phyloP scores from a whole-genome alignment of 2,329 filamentous ascomycete genomes.

The Beauveria scarabaeidicola region DNA sequence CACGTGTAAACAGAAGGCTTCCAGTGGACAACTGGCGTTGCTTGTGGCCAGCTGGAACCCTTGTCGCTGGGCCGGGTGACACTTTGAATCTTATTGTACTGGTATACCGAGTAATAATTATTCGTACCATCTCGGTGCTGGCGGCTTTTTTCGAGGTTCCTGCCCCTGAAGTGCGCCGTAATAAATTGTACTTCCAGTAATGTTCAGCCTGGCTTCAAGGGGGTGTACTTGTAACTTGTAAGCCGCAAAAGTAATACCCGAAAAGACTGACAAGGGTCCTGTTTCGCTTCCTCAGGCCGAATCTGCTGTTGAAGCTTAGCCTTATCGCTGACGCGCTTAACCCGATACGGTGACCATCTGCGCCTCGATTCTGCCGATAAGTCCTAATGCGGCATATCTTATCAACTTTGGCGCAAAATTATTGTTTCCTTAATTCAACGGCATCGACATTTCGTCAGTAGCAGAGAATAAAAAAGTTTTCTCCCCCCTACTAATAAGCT shows the following conservation, averaged over 20 bases:
- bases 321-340: constrained; percentile 9
- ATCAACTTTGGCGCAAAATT: constrained; percentile 3
- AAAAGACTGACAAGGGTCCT: background rate
- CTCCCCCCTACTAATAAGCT: background rate
- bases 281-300: constrained; percentile 11
- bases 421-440: constrained; percentile 11
- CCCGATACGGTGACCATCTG: constrained; percentile 5
- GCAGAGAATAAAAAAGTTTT: constrained; percentile 6
- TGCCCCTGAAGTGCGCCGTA: background rate
- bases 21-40: background rate
- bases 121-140: background rate
- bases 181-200: background rate
- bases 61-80: background rate
- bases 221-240: background rate
- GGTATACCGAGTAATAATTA: background rate
- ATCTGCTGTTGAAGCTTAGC: constrained; percentile 3
- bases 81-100: background rate
- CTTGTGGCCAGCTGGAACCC: background rate
- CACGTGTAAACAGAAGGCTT: constrained; percentile 4
- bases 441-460: constrained; percentile 4
- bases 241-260: background rate
- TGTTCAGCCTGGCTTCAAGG: background rate
- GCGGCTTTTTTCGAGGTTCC: too few species aligned
- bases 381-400: constrained; percentile 12
- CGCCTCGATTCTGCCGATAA: constrained; percentile 7